A percentile compares a stretch with the other conserved stretches of the same genome.
phyloP scores from a whole-genome alignment of 345 rosid species.

The Angophora floribunda region DNA sequence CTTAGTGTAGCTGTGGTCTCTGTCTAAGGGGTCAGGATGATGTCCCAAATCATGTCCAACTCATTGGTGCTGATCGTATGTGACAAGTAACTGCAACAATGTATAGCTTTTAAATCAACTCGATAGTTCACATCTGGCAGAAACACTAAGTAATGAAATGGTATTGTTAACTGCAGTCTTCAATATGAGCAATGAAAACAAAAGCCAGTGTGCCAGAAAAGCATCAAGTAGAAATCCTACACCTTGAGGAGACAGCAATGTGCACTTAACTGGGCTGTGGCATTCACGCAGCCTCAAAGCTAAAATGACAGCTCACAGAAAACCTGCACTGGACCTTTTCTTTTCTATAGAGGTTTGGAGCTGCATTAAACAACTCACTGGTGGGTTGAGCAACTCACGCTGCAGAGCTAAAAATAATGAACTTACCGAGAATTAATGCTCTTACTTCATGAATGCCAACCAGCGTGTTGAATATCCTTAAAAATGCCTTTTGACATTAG shows the following conservation, averaged over 20 bases:
- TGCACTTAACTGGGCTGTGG: background rate
- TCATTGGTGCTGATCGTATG: background rate
- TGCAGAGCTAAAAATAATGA: background rate
- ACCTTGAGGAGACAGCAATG: background rate
- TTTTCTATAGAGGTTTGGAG: background rate
- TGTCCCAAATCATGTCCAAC: background rate
- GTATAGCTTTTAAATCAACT: background rate
- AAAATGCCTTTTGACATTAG: slow-evolving; percentile 55
- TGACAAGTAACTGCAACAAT: background rate
- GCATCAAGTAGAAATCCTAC: background rate
- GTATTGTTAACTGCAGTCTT: background rate
- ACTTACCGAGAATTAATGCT: background rate
- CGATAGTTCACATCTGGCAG: background rate
- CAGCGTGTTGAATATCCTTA: slow-evolving; percentile 18
- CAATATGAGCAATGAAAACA: background rate
- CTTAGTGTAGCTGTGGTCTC: background rate
- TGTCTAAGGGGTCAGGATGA: background rate
- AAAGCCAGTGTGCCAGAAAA: background rate
- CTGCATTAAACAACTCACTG: background rate
- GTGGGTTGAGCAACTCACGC: background rate
- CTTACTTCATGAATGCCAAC: background rate
- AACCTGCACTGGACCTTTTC: background rate
- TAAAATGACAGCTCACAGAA: background rate
- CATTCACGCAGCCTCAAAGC: background rate
- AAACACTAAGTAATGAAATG: background rate